Percentiles rank a stretch among this genome's conserved stretches.
These are phyloP conservation scores for Penicillium crystallinum DNA, from an alignment of 495 filamentous ascomycete species.

Conservation along the genomic window DNA sequence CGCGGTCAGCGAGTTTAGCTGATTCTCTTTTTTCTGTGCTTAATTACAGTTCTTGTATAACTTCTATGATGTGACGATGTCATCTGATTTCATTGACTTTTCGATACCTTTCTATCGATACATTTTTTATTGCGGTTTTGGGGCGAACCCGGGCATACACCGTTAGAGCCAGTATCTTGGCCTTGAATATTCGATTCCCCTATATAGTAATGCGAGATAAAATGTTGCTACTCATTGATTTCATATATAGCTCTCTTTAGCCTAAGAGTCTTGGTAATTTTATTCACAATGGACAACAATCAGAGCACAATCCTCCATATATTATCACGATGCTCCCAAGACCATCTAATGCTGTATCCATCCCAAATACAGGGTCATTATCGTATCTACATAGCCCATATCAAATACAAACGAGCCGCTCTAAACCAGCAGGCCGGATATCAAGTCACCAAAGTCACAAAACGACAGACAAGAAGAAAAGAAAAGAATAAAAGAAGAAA, in stretches of 20 bases:
- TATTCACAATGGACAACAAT: neutral
- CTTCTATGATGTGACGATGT: constrained; percentile 2
- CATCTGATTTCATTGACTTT: neutral
- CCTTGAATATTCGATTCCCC: neutral
- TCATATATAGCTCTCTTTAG: too few species aligned
- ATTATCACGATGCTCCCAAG: neutral
- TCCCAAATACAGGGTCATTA: constrained; percentile 11
- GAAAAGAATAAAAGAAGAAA: constrained; percentile 1
- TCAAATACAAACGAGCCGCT: constrained; percentile 7
- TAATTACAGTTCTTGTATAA: neutral
- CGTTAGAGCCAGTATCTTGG: neutral
- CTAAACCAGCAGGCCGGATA: neutral
- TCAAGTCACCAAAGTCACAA: neutral
- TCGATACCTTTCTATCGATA: neutral
- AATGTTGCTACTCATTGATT: neutral
- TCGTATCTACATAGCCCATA: constrained; percentile 15
- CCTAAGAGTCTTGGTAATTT: neutral
- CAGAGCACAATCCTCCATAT: neutral
- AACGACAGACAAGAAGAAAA: neutral
- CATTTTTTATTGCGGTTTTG: neutral
- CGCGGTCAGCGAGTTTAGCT: constrained; percentile 25
- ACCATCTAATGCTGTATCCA: neutral
- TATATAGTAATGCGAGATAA: neutral
- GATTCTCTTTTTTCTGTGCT: neutral
- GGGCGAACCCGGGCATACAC: neutral